Evolutionary conservation across 2,329 filamentous ascomycete genomes (phyloP), one percentile per base, ranked within the genome.

Genomic region (Ophiostoma angusticollis): DNA sequence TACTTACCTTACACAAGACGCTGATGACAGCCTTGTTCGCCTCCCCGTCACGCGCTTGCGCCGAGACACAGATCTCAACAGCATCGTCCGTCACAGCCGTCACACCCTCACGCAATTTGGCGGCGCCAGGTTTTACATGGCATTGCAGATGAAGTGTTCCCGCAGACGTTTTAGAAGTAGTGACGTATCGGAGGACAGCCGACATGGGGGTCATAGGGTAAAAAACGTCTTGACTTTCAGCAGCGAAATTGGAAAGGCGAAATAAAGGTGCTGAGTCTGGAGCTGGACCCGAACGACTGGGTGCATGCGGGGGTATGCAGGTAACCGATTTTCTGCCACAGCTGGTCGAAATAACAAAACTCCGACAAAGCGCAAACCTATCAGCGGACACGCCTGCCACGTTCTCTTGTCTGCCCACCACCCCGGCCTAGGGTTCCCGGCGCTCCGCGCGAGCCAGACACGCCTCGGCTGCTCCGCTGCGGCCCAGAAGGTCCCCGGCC

Each of bases 1-100:
- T 9, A 44, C 57, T 46, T 49, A 76, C 74, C 51, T 73, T 61
- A 46, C 78, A 77, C 40, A 85, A 59, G 5, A 84, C 58, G 27
- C 68, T 62, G 35, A 74, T 58, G 3, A 82, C 74, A 5, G 79
- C 78, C 51, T 70, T 71, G 52, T 84, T 84, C 5, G 80, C 73
- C 52, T 81, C 75, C 12, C 78, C 78, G 12, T 83, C 75, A 44
- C 68, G 66, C 9, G 80, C 67, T 46, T 70, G 75, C 0, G 77
- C 78, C 1, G 78, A 59, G 3, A 84, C 78, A 34, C 75, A 79
- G 1, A 85, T 54, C 43, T 80, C 70, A 33, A 84, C 66, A 2
- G 59, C 60, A 6, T 72, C 64, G 18, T 74, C 65, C 0, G 67
- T 67, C 4, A 84, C 56, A 1, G 64, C 62, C 3, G 61, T 52